phyloP scores from a whole-genome alignment of 192 early-diverging fungal species.

The Backusella parvicylindrica region DNA sequence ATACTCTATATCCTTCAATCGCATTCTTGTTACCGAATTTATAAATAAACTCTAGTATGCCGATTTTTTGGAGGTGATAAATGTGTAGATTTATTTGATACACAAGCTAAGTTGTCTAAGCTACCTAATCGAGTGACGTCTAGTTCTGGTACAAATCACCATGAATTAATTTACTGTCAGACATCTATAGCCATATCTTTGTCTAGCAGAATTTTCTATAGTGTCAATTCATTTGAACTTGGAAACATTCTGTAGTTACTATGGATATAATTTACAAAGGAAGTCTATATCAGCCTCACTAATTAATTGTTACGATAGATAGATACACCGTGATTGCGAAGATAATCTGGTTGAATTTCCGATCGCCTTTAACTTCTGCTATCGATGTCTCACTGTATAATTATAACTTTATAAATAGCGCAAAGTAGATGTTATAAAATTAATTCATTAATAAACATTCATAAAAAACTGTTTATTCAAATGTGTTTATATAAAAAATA shows the following conservation, averaged over 20 bases:
- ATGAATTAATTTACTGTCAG: neutral
- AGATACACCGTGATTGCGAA: neutral
- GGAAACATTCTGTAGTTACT: neutral
- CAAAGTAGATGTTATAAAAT: neutral
- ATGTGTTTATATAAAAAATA: neutral
- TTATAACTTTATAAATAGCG: neutral
- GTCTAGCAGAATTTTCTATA: neutral
- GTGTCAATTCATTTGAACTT: neutral
- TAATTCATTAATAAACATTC: neutral
- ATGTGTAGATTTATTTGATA: neutral
- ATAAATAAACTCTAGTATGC: neutral
- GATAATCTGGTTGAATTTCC: neutral
- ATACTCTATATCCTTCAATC: neutral
- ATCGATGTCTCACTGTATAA: neutral
- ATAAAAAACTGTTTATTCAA: neutral
- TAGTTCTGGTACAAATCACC: neutral
- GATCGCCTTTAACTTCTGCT: neutral
- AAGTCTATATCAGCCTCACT: neutral
- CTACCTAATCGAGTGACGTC: neutral
- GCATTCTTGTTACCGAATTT: neutral
- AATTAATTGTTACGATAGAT: neutral
- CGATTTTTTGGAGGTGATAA: neutral
- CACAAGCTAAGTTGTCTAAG: neutral
- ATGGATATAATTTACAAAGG: neutral
- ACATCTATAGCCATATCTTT: neutral